phyloP scores from a whole-genome alignment of 2,329 filamentous ascomycete genomes.

The Xylaria sp. region DNA sequence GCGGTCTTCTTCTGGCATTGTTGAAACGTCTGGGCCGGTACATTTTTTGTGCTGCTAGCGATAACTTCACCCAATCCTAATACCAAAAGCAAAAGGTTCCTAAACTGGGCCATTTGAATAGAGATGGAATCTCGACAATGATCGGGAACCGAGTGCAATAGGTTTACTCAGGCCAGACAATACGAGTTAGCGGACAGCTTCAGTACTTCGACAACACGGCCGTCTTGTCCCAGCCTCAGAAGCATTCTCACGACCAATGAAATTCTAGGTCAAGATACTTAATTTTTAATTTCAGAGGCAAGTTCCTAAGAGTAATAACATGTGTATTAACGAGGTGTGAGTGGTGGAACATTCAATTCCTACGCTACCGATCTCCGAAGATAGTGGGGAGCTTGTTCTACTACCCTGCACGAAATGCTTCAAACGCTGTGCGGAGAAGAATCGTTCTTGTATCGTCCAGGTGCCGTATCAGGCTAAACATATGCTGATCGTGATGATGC shows the following conservation, averaged over 20 bases:
- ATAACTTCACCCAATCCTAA: conserved; percentile 11
- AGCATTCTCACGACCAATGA: not conserved
- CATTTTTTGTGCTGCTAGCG: conserved; percentile 3
- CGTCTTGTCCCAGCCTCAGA: not conserved
- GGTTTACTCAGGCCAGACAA: not conserved
- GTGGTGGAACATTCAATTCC: conserved; percentile 36
- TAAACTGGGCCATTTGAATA: conserved; percentile 26
- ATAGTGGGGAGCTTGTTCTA: conserved; percentile 3
- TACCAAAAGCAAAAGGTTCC: conserved; percentile 17
- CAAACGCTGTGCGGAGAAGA: conserved; percentile 15
- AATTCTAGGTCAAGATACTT: too few species aligned
- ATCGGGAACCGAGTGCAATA: conserved; percentile 1
- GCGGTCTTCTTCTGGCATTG: conserved; percentile 50
- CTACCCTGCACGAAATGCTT: conserved; percentile 2
- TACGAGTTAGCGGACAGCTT: not conserved
- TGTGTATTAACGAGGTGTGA: conserved; percentile 17
- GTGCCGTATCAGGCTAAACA: conserved; percentile 13
- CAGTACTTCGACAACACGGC: not conserved
- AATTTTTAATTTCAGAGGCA: not conserved
- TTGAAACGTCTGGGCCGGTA: conserved; percentile 46
- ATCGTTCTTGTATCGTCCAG: not conserved
- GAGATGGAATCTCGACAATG: not conserved
- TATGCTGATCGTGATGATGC: conserved; percentile 8
- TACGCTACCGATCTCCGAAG: conserved; percentile 1
- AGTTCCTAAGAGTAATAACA: not conserved